Base-by-base conservation (phyloP, 306 rosid genomes). In the Notholithocarpus densiflorus region DNA sequence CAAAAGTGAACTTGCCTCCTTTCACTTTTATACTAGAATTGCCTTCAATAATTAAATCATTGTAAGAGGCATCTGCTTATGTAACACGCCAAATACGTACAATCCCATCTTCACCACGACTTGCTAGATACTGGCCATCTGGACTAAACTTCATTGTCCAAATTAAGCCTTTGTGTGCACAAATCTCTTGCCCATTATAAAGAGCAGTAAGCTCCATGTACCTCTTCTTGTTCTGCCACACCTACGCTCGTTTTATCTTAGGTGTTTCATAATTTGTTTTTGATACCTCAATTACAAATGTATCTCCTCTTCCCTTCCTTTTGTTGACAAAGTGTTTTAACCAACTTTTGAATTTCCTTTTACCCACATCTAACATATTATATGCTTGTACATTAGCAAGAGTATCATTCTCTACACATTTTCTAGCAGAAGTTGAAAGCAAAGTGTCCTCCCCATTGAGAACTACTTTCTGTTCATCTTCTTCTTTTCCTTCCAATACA, bases 31-130 rank as follows among this genome's bases (percentile, higher is more conserved):
- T 64, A 40, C 68, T 76, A 1, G 77, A 80, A 75, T 62, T 73
- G 68, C 81, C 90, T 29, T 75, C 73, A 71, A 76, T 79, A 23
- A 68, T 34, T 53, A 82, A 84, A 74, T 79, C 84, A 20, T 83
- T 78, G 66, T 79, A 60, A 0, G 94, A 89, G 12, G 80, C 81
- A 52, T 86, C 89, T 26, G 72, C 43, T 14, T 79, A 80, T 15
- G 71, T 40, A 2, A 93, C 93, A 53, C 77, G 85, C 98, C 98
- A 93, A 56, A 95, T 64, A 19, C 96, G 87, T 0, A 93, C 89
- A 45, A 91, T 87, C 21, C 99, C 97, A 72, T 95, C 99, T 88
- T 95, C 98, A 18, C 99, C 99, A 43, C 99, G 97, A 31, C 91
- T 92, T 4, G 98, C 99, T 13, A 95, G 84, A 84, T 85, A 93